Base-by-base conservation (phyloP, 176 grass and related monocot species). In the Bromus sterilis region DNA sequence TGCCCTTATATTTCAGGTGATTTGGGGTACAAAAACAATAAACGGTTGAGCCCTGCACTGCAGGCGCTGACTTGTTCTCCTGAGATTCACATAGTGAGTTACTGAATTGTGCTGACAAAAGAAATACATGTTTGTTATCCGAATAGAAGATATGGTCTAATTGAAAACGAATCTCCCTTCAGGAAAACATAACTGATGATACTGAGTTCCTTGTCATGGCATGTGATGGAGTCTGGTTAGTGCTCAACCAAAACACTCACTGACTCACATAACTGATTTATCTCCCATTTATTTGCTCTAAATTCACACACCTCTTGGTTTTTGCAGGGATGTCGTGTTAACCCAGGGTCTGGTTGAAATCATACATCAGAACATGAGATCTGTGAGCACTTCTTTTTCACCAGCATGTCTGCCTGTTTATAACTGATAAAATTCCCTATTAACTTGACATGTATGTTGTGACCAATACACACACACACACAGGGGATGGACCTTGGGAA, bases 171-270 rank as follows among this genome's bases (percentile, higher is more conserved):
- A n/a, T n/a, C n/a, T n/a, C 9, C 21, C 36, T 6, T 66, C 53
- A 92, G 90, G 64, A 65, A 31, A 18, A 60, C 12, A 63, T 92
- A 72, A 77, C 51, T 51, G 36, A 60, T 59, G 80, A 86, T 49
- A 56, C 71, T 18, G 83, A 92, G 26, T 92, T 92, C 80, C 79
- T 92, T 58, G 39, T 84, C 66, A 63, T 89, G 76, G 83, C 87
- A 81, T 92, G 86, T 80, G 87, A 92, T 89, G 90, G 90, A 80
- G 36, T 92, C 71, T 92, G 90, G 90, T 92, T 86, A 72, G 80
- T 80, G 13, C 33, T 35, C 26, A 56, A 3, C 63, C 42, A 77
- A 56, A 61, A 75, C 66, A 59, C 11, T 66, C 31, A 9, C 1
- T 67, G 30, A 75, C 1, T 67, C 23, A 75, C 15, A 25, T 18